Conservation (phyloP, 108 stramenopile genomes). For the Mediolabrus comicus region DNA sequence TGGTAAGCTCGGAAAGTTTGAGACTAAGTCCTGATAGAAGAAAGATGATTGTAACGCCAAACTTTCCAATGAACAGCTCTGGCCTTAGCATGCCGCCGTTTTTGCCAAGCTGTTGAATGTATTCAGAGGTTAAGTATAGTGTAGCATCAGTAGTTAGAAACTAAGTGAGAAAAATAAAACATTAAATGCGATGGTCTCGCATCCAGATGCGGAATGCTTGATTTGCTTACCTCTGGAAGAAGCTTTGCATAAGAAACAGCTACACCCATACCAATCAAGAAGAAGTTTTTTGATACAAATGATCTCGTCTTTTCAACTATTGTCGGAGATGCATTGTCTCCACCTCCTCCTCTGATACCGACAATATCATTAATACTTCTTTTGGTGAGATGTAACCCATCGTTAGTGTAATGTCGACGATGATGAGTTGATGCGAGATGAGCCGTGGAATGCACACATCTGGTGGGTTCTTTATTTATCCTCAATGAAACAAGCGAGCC, state of each 20-base stretch:
- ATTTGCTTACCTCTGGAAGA: constrained; percentile 54
- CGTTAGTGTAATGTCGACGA: not conserved
- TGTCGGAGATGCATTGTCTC: not conserved
- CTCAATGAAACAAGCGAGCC: not conserved
- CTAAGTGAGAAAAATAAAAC: not conserved
- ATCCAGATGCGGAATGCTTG: not conserved
- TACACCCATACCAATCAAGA: constrained; percentile 73
- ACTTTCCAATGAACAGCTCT: constrained; percentile 85
- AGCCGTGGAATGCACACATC: not conserved
- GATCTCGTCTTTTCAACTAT: constrained; percentile 19
- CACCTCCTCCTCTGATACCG: not conserved
- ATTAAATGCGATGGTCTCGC: too few relatives aligned
- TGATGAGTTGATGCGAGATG: not conserved
- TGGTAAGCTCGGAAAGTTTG: constrained; percentile 65
- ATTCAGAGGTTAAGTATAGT: too few relatives aligned
- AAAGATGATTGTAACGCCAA: constrained; percentile 83
- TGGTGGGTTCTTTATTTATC: not conserved
- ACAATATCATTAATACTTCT: not conserved
- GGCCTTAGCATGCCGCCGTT: constrained; percentile 75
- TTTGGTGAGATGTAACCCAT: not conserved
- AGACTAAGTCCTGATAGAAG: constrained; percentile 83
- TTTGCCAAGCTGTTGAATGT: constrained; percentile 46
- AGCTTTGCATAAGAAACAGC: constrained; percentile 65
- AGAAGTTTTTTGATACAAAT: constrained; percentile 74
- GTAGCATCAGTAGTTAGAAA: too few relatives aligned